Base-by-base conservation (phyloP, 306 rosid species). In the Cicer cuneatum region DNA sequence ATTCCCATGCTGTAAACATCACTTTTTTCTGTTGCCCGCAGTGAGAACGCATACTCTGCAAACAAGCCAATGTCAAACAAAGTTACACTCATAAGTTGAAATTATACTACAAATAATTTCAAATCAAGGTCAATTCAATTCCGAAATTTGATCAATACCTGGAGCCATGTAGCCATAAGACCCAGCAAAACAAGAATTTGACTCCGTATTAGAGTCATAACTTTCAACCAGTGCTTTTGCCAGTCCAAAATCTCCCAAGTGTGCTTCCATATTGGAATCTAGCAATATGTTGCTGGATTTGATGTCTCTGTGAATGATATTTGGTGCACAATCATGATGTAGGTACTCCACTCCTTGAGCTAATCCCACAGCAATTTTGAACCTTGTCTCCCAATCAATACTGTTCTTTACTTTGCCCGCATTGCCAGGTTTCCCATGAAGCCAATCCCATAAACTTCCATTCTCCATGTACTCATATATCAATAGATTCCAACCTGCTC, bases 1-100 rank as follows among this genome's bases (percentile, higher is more conserved):
- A 92, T 89, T 10, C 99, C 99, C 92, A 92, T 73, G 88, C 99
- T 94, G 87, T 92, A 94, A 40, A 92, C 96, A 53, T 94, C 99
- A 53, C 97, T 87, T 80, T 92, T 94, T 70, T 92, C 99, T 13
- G 97, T 85, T 43, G 97, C 94, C 79, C 78, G 83, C 33, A 90
- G 72, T 8, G 99, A 92, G 78, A 92, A 94, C 14, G 96, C 96
- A 77, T 88, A 89, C 87, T 94, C 99, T 91, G 84, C 38, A 72
- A 81, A 42, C 54, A 66, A 49, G 37, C 38, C 39, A 51, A 61
- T 58, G 7, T 42, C 5, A 49, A 49, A 12, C 46, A 51, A 51
- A 37, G 64, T 61, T 13, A 59, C 59, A 59, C 59, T 66, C 66
- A 37, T 45, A 47, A 75, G 40, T 65, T 40, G 19, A 53, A 33